These are phyloP conservation scores for Penstemon barbatus DNA, from an alignment of 257 asterid species.

Conservation along the genomic window DNA sequence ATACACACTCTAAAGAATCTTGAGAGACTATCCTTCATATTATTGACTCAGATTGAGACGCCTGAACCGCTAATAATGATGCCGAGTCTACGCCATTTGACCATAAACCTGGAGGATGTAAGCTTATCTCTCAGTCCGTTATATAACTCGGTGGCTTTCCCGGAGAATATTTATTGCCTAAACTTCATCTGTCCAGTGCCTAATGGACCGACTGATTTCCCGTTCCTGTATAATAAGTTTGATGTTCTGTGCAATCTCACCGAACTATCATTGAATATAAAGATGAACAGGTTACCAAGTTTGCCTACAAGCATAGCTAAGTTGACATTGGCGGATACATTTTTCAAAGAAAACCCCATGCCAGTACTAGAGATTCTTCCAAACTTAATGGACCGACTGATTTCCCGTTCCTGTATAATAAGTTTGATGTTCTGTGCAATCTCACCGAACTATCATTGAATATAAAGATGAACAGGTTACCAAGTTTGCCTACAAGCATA, in stretches of 20 bases:
- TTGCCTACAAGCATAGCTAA: slow-evolving; percentile 32
- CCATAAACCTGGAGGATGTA: not conserved
- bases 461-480: not conserved
- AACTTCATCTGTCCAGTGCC: not conserved
- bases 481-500: slow-evolving; percentile 28
- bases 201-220: not conserved
- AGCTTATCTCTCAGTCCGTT: not conserved
- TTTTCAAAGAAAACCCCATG: slow-evolving; percentile 21
- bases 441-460: slow-evolving; percentile 18
- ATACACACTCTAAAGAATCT: slow-evolving; percentile 17
- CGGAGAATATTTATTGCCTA: slow-evolving; percentile 14
- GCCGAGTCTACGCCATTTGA: slow-evolving; percentile 14
- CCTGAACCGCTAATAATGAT: not conserved
- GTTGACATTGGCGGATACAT: not conserved
- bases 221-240: not conserved
- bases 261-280: slow-evolving; percentile 17
- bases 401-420: not conserved
- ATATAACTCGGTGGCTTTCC: slow-evolving; percentile 6
- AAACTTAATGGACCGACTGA: not conserved
- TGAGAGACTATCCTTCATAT: slow-evolving; percentile 22
- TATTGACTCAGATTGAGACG: not conserved
- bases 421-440: not conserved
- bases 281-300: not conserved
- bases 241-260: not conserved
- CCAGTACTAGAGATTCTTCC: slow-evolving; percentile 20